A percentile compares a stretch with the other conserved stretches of the same genome.
phyloP scores from a whole-genome alignment of 2,329 filamentous ascomycete species.

The Pyrenophora teres region DNA sequence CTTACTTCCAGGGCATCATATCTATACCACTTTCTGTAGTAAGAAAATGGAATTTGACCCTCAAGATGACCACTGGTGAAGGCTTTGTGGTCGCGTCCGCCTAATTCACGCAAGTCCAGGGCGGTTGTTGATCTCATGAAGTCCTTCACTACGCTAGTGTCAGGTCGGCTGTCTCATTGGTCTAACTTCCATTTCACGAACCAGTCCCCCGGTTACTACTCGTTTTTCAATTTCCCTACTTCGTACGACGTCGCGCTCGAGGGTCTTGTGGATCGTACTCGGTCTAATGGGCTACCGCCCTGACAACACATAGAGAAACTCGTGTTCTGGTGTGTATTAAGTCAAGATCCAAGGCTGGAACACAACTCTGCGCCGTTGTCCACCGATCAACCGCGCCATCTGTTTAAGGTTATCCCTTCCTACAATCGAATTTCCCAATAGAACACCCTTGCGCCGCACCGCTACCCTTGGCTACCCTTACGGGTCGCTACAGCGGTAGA shows the following conservation, averaged over 20 bases:
- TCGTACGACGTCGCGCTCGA: conserved; percentile 4
- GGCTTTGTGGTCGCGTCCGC: neutral
- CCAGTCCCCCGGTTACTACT: neutral
- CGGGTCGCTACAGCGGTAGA: neutral
- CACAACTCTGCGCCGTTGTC: neutral
- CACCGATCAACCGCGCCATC: neutral
- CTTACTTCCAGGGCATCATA: neutral
- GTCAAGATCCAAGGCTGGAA: neutral
- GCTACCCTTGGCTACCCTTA: neutral
- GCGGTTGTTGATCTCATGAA: too few relatives aligned
- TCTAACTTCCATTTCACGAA: neutral
- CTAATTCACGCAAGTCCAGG: too few relatives aligned
- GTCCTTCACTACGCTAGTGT: neutral
- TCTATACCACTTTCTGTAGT: too few relatives aligned
- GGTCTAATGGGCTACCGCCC: neutral
- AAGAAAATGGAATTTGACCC: too few relatives aligned
- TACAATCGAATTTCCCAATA: neutral
- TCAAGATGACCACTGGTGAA: too few relatives aligned
- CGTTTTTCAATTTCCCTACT: neutral
- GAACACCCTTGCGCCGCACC: neutral
- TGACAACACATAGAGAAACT: neutral
- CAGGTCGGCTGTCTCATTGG: neutral
- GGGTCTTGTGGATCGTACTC: conserved; percentile 5
- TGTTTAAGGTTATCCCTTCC: neutral
- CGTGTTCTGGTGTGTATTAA: neutral